Evolutionary conservation across 208 protist genomes (phyloP), one percentile per base, ranked within the genome.

Genomic region (Crithidia acanthocephali): DNA sequence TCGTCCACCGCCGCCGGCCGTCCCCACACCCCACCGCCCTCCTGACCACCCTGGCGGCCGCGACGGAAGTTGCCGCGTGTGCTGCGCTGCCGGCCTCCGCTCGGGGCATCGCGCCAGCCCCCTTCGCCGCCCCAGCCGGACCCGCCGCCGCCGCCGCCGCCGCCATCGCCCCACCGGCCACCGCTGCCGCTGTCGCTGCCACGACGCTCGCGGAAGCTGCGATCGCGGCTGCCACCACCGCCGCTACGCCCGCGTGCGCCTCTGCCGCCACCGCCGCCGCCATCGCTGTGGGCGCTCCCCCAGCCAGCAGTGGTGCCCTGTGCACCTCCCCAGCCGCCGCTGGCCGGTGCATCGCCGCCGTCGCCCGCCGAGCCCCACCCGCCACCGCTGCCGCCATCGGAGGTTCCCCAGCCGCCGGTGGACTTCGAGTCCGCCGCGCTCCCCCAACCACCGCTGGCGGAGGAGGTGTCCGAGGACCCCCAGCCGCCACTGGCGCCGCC

Each of bases 1-100:
- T 92, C 88, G 68, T 93, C 86, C 23, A 81, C 87, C 0, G 70
- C 81, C n/a, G 63, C 75, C 22, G 88, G 81, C 35, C 85, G 68
- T 11, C 89, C 91, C 91, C 91, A 93, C 51, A 73, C 48, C 27
- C 78, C 63, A 23, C 76, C 74, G 51, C 77, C 69, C 73, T 63
- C 4, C 70, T 47, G 30, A 60, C 33, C 10, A 3, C 71, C 52
- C 25, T 68, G 72, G 48, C 83, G 78, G n/a, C 83, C 82, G 50
- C 85, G 79, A 60, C 72, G 56, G 51, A 71, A 80, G 57, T 65
- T 83, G 27, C 78, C 78, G 40, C 83, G 76, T 7, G 48, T 25
- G 27, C 40, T 51, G 74, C 67, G 60, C 33, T 64, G 45, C 7
- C 72, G 62, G 52, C 75, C 77, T 51, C 68, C 76, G 7, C 47